These are phyloP conservation scores for Suillus weaverae DNA, from an alignment of 768 basidiomycete genomes.

Conservation along the genomic window DNA sequence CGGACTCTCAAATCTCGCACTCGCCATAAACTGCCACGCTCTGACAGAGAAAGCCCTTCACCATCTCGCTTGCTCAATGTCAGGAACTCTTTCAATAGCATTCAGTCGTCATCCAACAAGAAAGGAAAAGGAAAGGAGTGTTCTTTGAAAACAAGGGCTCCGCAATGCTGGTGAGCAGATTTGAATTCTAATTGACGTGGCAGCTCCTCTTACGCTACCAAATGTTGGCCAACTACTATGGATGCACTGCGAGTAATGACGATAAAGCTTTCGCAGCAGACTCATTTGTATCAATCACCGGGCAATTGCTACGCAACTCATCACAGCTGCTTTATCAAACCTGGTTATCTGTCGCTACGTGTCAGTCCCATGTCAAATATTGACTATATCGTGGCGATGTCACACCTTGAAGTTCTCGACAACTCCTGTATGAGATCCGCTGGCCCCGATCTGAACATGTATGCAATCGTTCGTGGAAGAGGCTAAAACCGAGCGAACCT, in stretches of 20 bases:
- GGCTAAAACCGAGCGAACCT: background rate
- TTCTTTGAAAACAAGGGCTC: background rate
- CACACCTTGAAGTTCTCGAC: background rate
- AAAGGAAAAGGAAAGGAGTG: background rate
- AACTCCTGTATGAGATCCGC: too few relatives aligned
- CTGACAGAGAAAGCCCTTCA: background rate
- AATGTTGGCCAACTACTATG: background rate
- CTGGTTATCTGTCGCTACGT: background rate
- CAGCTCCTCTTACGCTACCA: background rate
- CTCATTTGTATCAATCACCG: background rate
- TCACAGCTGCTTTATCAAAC: background rate
- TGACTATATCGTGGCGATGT: background rate
- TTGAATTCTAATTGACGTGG: background rate
- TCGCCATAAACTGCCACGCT: background rate
- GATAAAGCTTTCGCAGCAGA: background rate
- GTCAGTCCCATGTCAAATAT: background rate
- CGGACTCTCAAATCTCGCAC: background rate
- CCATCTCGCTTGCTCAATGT: background rate
- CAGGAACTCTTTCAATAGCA: background rate
- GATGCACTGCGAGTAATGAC: background rate
- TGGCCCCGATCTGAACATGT: background rate
- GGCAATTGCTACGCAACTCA: background rate
- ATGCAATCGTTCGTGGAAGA: too few relatives aligned
- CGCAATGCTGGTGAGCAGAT: background rate
- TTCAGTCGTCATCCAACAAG: too few relatives aligned